Conservation (phyloP, 208 protist species). For the Leishmania amazonensis region DNA sequence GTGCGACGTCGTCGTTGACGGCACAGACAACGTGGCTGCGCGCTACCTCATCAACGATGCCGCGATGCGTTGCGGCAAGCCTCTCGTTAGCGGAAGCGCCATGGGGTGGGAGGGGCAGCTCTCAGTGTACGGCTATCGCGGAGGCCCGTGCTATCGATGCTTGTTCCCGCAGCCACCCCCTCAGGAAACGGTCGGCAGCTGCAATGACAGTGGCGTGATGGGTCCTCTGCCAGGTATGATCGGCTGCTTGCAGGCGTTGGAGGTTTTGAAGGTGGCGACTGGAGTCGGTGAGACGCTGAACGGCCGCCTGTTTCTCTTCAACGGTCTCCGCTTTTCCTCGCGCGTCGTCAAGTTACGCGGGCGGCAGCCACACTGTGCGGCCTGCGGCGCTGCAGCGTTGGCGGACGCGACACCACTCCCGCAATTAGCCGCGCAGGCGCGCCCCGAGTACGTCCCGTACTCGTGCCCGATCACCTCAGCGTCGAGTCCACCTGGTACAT, state of each 20-base stretch:
- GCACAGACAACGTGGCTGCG: conserved; percentile 93
- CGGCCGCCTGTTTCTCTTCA: conserved; percentile 87
- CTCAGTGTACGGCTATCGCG: conserved; percentile 81
- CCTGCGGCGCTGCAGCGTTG: conserved; percentile 52
- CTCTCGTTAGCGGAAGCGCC: conserved; percentile 95
- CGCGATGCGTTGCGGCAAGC: conserved; percentile 78
- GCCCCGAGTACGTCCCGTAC: conserved; percentile 61
- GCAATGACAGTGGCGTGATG: conserved; percentile 93
- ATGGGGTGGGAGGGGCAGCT: conserved; percentile 96
- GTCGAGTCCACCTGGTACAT: background rate
- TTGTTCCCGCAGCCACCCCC: conserved; percentile 91
- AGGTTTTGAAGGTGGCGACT: conserved; percentile 89
- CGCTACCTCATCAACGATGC: conserved; percentile 96
- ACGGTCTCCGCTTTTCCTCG: conserved; percentile 68
- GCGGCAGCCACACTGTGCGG: conserved; percentile 53
- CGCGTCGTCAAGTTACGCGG: conserved; percentile 75
- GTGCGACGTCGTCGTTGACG: conserved; percentile 93
- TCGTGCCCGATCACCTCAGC: background rate
- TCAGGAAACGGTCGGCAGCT: conserved; percentile 80
- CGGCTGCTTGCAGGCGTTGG: conserved; percentile 93
- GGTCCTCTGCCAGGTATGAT: conserved; percentile 94
- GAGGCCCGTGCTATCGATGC: conserved; percentile 94
- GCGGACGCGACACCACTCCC: conserved; percentile 13
- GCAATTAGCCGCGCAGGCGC: conserved; percentile 15
- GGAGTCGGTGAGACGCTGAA: conserved; percentile 64